Conservation (phyloP, 768 basidiomycete species). For the Phanerochaete carnosa region DNA sequence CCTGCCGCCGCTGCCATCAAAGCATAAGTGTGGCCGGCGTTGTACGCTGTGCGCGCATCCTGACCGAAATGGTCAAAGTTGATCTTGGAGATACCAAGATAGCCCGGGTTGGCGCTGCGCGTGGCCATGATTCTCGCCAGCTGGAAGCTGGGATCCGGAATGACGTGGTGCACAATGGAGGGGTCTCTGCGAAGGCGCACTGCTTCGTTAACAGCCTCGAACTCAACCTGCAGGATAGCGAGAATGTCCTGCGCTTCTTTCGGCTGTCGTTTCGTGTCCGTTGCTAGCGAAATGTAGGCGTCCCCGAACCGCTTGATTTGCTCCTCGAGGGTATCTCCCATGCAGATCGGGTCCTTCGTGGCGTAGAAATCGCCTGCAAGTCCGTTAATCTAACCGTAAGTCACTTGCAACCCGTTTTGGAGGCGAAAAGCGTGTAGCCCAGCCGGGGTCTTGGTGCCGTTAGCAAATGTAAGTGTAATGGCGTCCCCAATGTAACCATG, state of each 20-base stretch:
- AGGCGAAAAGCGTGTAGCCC: slow-evolving; percentile 10
- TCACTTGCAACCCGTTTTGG: slow-evolving; percentile 10
- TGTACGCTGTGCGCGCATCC: slow-evolving; percentile 8
- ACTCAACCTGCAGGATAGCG: slow-evolving; percentile 9
- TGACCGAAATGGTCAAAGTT: slow-evolving; percentile 14
- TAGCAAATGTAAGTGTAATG: slow-evolving; percentile 9
- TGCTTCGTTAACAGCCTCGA: slow-evolving; percentile 15
- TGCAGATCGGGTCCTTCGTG: slow-evolving; percentile 15
- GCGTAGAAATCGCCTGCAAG: slow-evolving; percentile 19
- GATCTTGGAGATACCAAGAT: slow-evolving; percentile 12
- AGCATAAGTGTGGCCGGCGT: background rate
- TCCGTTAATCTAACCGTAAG: slow-evolving; percentile 19
- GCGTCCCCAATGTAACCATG: slow-evolving; percentile 16
- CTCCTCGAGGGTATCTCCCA: slow-evolving; percentile 3
- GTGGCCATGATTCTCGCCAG: slow-evolving; percentile 4
- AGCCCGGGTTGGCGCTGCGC: slow-evolving; percentile 8
- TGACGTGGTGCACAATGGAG: slow-evolving; percentile 10
- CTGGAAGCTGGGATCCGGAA: slow-evolving; percentile 9
- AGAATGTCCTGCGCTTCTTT: slow-evolving; percentile 12
- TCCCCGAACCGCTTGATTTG: slow-evolving; percentile 8
- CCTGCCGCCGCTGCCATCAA: background rate
- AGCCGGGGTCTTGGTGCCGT: slow-evolving; percentile 9
- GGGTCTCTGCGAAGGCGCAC: slow-evolving; percentile 5
- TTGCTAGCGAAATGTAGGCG: slow-evolving; percentile 14
- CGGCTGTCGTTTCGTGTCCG: slow-evolving; percentile 6